These are phyloP conservation scores for Podosphaera aphanis DNA, from an alignment of 2,329 filamentous ascomycete species.

Conservation along the genomic window DNA sequence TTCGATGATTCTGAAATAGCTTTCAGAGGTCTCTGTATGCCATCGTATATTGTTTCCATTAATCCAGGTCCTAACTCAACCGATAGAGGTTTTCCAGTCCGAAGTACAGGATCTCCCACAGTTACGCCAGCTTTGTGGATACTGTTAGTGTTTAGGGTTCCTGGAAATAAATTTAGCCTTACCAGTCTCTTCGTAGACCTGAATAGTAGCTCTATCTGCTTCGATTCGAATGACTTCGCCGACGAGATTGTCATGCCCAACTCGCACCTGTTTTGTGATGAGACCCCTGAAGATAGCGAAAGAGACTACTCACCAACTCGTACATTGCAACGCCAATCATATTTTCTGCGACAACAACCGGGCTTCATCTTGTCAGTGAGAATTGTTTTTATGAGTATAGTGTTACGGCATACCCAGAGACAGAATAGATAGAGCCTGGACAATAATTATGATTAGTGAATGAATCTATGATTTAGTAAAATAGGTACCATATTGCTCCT, in stretches of 20 bases:
- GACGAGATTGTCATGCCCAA: slow-evolving; percentile 75
- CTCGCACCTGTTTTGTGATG: slow-evolving; percentile 40
- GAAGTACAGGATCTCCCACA: slow-evolving; percentile 74
- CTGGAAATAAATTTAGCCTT: slow-evolving; percentile 12
- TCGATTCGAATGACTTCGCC: slow-evolving; percentile 98
- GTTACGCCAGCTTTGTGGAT: slow-evolving; percentile 60
- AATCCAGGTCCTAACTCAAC: slow-evolving; percentile 92
- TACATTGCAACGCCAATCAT: slow-evolving; percentile 99
- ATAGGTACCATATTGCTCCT: slow-evolving; percentile 30
- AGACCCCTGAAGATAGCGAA: not conserved
- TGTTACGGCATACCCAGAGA: slow-evolving; percentile 29
- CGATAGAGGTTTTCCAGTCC: slow-evolving; percentile 86
- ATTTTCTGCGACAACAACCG: slow-evolving; percentile 89
- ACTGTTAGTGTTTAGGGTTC: not conserved
- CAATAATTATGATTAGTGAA: slow-evolving; percentile 9
- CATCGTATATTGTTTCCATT: slow-evolving; percentile 98
- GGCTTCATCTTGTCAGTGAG: slow-evolving; percentile 26
- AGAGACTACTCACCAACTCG: slow-evolving; percentile 43
- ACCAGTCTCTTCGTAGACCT: slow-evolving; percentile 99
- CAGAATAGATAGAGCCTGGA: slow-evolving; percentile 41
- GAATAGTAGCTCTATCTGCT: slow-evolving; percentile 83
- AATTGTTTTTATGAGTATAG: slow-evolving; percentile 5
- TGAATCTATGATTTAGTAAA: not conserved
- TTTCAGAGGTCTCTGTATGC: slow-evolving; percentile 86
- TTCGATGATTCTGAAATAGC: slow-evolving; percentile 54